Percentiles rank a stretch among this genome's conserved stretches.
Evolutionary conservation across 2,329 filamentous ascomycete genomes (phyloP).

Genomic region (Venturia asperata): DNA sequence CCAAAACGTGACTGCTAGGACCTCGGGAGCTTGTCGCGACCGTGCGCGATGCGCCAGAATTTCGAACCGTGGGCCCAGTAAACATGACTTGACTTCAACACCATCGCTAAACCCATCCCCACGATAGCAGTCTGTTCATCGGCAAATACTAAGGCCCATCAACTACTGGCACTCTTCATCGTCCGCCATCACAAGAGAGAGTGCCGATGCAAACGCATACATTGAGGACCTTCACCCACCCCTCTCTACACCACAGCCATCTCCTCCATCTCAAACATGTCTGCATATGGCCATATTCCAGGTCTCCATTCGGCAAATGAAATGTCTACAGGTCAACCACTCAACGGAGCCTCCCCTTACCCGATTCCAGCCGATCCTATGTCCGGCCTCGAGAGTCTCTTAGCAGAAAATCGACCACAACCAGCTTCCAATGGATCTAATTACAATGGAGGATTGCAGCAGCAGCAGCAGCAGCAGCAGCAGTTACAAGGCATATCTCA

Average conservation of each 20-base stretch:
- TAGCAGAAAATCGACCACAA: constrained; percentile 14
- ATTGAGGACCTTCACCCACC: neutral
- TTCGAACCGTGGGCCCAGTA: neutral
- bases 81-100: too few species aligned
- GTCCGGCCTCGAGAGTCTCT: neutral
- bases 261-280: neutral
- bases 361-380: neutral
- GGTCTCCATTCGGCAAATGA: neutral
- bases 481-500: neutral
- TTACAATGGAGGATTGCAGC: neutral
- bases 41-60: neutral
- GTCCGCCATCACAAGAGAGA: neutral
- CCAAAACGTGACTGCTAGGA: neutral
- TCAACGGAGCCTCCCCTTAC: neutral
- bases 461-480: neutral
- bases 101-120: neutral
- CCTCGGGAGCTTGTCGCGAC: too few species aligned
- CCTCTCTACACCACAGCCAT: neutral
- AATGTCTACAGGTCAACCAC: neutral
- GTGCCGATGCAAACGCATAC: neutral
- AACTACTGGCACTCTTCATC: neutral
- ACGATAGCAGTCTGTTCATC: neutral
- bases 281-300: neutral
- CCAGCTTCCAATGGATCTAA: neutral
- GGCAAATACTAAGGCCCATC: neutral